Conservation (phyloP, 2,329 filamentous ascomycete species). For the Nemania serpens region DNA sequence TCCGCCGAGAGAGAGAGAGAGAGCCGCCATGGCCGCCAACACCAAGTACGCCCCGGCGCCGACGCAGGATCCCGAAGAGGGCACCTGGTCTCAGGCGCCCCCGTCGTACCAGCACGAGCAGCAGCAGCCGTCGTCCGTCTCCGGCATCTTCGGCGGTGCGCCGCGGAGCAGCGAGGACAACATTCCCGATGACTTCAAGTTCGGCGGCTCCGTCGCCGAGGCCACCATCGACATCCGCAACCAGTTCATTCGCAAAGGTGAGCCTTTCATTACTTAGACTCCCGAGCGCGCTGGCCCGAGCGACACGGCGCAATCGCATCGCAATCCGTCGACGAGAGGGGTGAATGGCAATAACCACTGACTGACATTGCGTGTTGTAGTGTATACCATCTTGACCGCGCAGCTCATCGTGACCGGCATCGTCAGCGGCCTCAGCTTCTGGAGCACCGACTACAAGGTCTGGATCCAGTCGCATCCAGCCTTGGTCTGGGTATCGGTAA, state of each 20-base stretch:
- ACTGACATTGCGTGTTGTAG: constrained; percentile 42
- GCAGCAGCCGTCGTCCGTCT: constrained; percentile 52
- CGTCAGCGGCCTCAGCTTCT: constrained; percentile 85
- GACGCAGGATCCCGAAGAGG: constrained; percentile 84
- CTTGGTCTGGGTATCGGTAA: constrained; percentile 82
- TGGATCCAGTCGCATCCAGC: constrained; percentile 88
- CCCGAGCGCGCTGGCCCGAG: neutral
- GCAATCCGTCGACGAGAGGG: neutral
- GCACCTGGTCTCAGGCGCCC: constrained; percentile 68
- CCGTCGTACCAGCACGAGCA: constrained; percentile 73
- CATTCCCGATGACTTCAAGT: constrained; percentile 98
- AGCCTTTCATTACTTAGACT: too few species aligned
- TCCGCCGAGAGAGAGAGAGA: too few species aligned
- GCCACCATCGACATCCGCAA: constrained; percentile 94
- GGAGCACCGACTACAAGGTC: constrained; percentile 73
- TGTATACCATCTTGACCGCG: constrained; percentile 96
- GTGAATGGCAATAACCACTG: neutral
- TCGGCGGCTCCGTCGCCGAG: constrained; percentile 90
- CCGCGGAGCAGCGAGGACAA: constrained; percentile 86
- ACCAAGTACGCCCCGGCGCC: constrained; percentile 84
- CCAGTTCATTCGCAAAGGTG: constrained; percentile 85
- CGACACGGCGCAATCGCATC: too few species aligned
- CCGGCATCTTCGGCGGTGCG: constrained; percentile 66
- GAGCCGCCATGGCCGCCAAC: constrained; percentile 67
- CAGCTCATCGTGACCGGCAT: constrained; percentile 85